Evolutionary conservation across 192 early-diverging fungal species (phyloP), one percentile per base, ranked within the genome.

Genomic region (Diversispora eburnea): DNA sequence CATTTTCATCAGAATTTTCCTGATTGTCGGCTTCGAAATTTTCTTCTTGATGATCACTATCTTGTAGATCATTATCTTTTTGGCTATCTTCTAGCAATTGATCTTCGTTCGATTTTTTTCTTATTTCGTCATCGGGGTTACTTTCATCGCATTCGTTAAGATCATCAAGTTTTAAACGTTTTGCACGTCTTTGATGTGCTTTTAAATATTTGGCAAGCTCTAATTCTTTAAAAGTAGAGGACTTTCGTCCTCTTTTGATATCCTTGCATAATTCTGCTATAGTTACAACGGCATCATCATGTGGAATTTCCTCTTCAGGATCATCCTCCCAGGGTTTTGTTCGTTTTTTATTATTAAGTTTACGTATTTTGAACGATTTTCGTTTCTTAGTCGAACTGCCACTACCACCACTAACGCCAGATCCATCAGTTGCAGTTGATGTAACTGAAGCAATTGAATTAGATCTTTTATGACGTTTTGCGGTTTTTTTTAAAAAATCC

Each of bases 251-350:
- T 42, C 39, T 39, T 45, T 64, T 73, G 22, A 73, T 8, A 55
- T 73, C 72, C 41, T 60, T 64, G 39, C 72, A 73, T 54, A 73
- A 54, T 46, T 73, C 72, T 42, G 72, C 72, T 48, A 73, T 73
- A 13, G 47, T 73, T 42, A 64, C 39, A 17, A 49, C 47, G 48
- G 47, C 41, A 45, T 45, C 47, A 73, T 73, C 62, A 20, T 61
- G 17, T 9, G 72, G 60, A 49, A 47, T 66, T 54, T 73, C 60
- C 19, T 73, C 72, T 10, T 73, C 58, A 9, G 72, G 72, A 73
- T 63, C 60, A 54, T 73, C 72, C 46, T 73, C 72, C 72, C 72
- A 73, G n/a, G 68, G 46, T 68, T 49, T 48, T 8, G 25, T 25
- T 13, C 39, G 47, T 15, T 33, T 68, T 54, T 63, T 63, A 45